These are phyloP conservation scores for Silene vulgaris DNA, from an alignment of 179 eudicot genomes.

Conservation along the genomic window DNA sequence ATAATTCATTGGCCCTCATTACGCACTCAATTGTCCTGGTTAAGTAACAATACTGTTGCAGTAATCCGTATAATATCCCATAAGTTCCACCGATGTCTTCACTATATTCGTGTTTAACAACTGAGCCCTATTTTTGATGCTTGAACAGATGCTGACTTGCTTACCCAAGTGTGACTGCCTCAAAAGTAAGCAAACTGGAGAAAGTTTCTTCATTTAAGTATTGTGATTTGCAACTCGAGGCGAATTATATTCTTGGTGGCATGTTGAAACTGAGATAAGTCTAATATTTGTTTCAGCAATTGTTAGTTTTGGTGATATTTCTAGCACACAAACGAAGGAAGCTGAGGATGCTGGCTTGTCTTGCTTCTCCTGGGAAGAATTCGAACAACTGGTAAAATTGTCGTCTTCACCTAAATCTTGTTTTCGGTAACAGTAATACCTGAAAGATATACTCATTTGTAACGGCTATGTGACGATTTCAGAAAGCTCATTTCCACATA, in stretches of 20 bases:
- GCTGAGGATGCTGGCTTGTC: constrained; percentile 61
- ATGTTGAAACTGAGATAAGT: not conserved
- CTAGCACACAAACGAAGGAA: constrained; percentile 56
- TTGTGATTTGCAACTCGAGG: not conserved
- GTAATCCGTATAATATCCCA: not conserved
- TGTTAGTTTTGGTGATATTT: constrained; percentile 70
- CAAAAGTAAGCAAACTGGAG: constrained; percentile 55
- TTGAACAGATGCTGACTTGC: constrained; percentile 67
- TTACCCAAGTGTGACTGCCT: constrained; percentile 54
- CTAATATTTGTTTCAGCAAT: constrained; percentile 42
- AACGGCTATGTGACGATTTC: not conserved
- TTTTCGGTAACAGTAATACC: not conserved
- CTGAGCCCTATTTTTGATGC: constrained; percentile 8
- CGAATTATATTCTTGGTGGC: not conserved
- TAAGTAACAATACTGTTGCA: not conserved
- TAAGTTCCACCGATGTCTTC: not conserved
- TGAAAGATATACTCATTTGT: not conserved
- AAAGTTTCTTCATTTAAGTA: not conserved
- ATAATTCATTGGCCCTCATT: no score
- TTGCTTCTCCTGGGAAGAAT: constrained; percentile 90
- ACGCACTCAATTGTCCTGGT: no score
- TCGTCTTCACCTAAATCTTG: not conserved
- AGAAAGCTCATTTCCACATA: not conserved
- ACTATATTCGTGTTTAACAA: not conserved
- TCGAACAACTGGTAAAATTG: constrained; percentile 47